A percentile compares a stretch with the other conserved stretches of the same genome.
These are phyloP conservation scores for Fistulinella staudtii DNA, from an alignment of 1,284 basidiomycete genomes.

Conservation along the genomic window DNA sequence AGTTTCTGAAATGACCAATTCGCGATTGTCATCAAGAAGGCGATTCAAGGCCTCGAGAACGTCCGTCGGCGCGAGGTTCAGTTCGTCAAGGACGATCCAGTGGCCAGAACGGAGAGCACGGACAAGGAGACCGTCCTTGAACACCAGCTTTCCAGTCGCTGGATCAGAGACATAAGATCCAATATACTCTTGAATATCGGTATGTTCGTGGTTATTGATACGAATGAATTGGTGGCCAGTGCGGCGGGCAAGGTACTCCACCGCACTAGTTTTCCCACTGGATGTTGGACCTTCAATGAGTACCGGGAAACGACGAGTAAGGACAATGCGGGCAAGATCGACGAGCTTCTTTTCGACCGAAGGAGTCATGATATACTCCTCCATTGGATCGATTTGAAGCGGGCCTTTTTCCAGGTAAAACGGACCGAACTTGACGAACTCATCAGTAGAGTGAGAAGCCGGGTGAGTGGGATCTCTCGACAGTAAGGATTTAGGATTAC, in stretches of 20 bases:
- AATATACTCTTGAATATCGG: conserved; percentile 98
- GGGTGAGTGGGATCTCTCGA: conserved; percentile 65
- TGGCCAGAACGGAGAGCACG: conserved; percentile 89
- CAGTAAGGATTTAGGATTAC: conserved; percentile 77
- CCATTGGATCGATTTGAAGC: conserved; percentile 55
- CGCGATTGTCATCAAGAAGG: conserved; percentile 95
- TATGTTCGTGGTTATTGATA: conserved; percentile 99
- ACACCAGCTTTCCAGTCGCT: conserved; percentile 86
- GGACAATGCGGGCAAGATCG: conserved; percentile 87
- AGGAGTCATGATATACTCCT: conserved; percentile 92
- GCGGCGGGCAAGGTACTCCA: conserved; percentile 91
- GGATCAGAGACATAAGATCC: conserved; percentile 97
- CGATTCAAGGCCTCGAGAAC: conserved; percentile 98
- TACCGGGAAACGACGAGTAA: conserved; percentile 89
- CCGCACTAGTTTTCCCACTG: conserved; percentile 94
- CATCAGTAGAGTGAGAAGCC: conserved; percentile 42
- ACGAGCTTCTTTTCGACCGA: conserved; percentile 96
- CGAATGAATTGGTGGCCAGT: conserved; percentile 97
- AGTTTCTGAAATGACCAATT: conserved; percentile 94
- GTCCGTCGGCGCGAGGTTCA: conserved; percentile 97
- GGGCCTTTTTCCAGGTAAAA: conserved; percentile 89
- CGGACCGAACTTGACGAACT: conserved; percentile 83
- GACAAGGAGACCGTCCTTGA: conserved; percentile 92
- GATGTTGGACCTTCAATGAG: conserved; percentile 98
- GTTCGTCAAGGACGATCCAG: conserved; percentile 98